Percentiles rank a stretch among this genome's conserved stretches.
Conservation (phyloP, 192 early-diverging fungal genomes). For the Coemansia sp. region DNA sequence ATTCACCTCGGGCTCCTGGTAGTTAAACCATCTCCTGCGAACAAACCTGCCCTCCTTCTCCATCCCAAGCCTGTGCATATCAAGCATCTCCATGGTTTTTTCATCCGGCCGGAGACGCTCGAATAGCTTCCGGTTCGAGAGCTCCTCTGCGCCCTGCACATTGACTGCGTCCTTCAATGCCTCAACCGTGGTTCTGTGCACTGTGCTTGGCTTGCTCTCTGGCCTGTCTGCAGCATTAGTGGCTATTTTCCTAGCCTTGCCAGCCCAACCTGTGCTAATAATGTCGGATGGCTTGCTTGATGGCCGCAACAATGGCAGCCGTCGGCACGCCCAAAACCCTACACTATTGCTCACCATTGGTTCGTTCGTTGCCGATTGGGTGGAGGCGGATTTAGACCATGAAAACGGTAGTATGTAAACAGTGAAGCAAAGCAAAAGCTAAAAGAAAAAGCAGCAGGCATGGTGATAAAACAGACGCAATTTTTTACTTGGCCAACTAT, state of each 20-base stretch:
- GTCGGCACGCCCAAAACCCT: neutral
- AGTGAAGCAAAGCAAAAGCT: neutral
- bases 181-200: conserved; percentile 29
- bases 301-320: neutral
- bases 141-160: conserved; percentile 1
- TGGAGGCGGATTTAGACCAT: neutral
- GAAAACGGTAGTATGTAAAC: neutral
- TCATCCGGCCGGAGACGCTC: conserved; percentile 33
- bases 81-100: conserved; percentile 40
- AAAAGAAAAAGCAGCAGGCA: no score
- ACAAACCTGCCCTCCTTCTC: conserved; percentile 45
- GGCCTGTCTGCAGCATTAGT: neutral
- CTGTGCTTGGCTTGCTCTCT: conserved; percentile 3
- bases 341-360: neutral
- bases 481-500: no score
- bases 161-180: conserved; percentile 27
- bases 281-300: neutral
- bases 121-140: conserved; percentile 51
- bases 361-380: neutral
- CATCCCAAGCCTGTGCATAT: conserved; percentile 43
- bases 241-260: neutral
- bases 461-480: no score
- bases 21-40: conserved; percentile 51
- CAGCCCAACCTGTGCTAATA: neutral
- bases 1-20: conserved; percentile 41